Evolutionary conservation across 495 filamentous ascomycete genomes (phyloP).

Genomic region (Parachaetomium inaequale): DNA sequence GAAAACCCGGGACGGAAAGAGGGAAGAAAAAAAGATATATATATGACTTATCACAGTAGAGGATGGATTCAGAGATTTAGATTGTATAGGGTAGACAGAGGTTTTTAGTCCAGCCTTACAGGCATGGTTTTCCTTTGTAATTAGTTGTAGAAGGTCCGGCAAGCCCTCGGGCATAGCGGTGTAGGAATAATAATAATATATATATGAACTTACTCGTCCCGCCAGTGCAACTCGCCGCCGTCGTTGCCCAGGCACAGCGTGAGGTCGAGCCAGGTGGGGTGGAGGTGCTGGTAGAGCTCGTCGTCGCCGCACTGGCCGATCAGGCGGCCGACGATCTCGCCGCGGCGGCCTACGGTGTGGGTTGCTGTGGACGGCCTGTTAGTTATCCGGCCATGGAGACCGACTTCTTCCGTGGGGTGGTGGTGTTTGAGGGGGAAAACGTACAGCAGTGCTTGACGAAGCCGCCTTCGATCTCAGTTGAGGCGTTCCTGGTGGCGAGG

Average conservation of each 20-base stretch:
- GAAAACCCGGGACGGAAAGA: too few relatives aligned
- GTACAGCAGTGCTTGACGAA: neutral
- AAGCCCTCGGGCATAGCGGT: too few relatives aligned
- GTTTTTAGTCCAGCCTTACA: too few relatives aligned
- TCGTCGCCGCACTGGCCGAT: constrained; percentile 1
- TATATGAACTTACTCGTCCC: neutral
- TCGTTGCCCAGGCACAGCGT: constrained; percentile 5
- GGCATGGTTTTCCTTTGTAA: too few relatives aligned
- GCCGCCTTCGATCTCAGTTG: neutral
- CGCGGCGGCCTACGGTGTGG: neutral
- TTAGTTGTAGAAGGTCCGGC: too few relatives aligned
- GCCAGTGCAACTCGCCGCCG: neutral
- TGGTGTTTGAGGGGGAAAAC: neutral
- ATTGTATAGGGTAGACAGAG: too few relatives aligned
- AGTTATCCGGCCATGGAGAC: too few relatives aligned
- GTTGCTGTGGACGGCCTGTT: neutral
- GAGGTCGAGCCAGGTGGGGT: constrained; percentile 5
- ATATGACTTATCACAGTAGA: too few relatives aligned
- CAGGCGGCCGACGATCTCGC: neutral
- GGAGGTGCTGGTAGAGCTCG: neutral
- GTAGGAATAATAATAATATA: neutral
- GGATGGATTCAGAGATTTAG: too few relatives aligned
- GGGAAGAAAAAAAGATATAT: too few relatives aligned
- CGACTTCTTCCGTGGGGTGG: neutral
- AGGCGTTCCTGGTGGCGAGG: neutral